Evolutionary conservation across 306 rosid species (phyloP).

Genomic region (Sechiopsis laciniata): DNA sequence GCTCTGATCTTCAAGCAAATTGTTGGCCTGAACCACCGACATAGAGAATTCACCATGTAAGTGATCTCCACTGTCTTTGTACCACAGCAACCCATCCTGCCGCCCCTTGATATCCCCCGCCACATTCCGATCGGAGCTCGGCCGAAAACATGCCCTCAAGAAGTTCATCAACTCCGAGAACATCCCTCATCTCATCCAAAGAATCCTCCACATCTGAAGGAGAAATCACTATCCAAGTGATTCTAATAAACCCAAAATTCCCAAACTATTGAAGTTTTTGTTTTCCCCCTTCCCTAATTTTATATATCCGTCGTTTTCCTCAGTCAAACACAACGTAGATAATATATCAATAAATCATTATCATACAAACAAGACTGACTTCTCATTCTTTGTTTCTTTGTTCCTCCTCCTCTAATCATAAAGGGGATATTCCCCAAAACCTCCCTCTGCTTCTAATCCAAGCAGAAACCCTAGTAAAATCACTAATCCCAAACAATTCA

Average conservation of each 20-base stretch:
- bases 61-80: slow-evolving; percentile 48
- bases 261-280: not conserved
- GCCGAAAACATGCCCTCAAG: slow-evolving; percentile 47
- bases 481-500: not conserved
- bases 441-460: not conserved
- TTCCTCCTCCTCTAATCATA: not conserved
- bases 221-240: not conserved
- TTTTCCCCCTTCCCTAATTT: not conserved
- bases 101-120: slow-evolving; percentile 34
- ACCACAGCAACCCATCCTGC: slow-evolving; percentile 46
- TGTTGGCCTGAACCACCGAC: slow-evolving; percentile 54
- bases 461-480: not conserved
- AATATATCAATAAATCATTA: not conserved
- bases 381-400: not conserved
- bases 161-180: slow-evolving; percentile 46
- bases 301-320: not conserved
- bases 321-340: slow-evolving; percentile 13
- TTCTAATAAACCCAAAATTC: not conserved
- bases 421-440: slow-evolving; percentile 3
- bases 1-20: slow-evolving; percentile 56
- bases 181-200: slow-evolving; percentile 58
- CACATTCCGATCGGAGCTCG: slow-evolving; percentile 37
- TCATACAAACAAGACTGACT: not conserved
- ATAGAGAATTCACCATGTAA: slow-evolving; percentile 45
- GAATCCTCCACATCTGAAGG: slow-evolving; percentile 31